Base-by-base conservation (phyloP, 176 grass and related monocot genomes). In the Lolium multiflorum region DNA sequence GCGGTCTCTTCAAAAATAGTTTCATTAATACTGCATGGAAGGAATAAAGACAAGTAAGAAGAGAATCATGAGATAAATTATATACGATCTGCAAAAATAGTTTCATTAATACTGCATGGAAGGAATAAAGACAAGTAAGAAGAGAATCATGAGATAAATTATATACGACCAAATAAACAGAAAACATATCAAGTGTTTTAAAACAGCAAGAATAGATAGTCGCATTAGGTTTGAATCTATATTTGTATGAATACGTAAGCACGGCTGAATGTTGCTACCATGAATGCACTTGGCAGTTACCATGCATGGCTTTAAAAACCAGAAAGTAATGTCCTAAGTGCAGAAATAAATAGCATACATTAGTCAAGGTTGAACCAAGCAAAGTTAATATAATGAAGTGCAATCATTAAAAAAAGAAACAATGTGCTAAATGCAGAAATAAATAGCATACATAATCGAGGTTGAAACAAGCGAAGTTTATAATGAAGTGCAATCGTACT, bases 1-100 rank as follows among this genome's bases (percentile, higher is more conserved):
- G 91, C 84, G 0, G 88, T 98, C 90, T 98, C 93, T 86, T 94
- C 96, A 87, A 98, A 92, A 74, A 95, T 89, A 71, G 93, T 94
- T 88, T 98, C 96, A 86, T 98, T 98, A 78, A 95, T 94, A 83
- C 96, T 98, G 85, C 58, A 84, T 87, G 38, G 11, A 74, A 78
- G 39, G 4, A 52, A 66, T 3, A 73, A 54, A 72, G 25, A 47
- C 3, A 89, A 43, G 28, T 51, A 22, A 74, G 64, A 13, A 71
- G 8, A 22, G 10, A 54, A 52, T 74, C 74, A n/a, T 9, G 56
- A 68, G 60, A 81, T 58, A 49, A 10, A 75, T 43, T 55, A 9
- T 65, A 80, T 74, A 66, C 64, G 22, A 38, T 98, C 93, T 86
- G 92, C 96, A 87, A 98, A 92, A 74, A 95, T 89, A 71, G 93